Percentiles rank a stretch among this genome's conserved stretches.
These are phyloP conservation scores for Saussurea involucrata DNA, from an alignment of 129 eudicot genomes.

Conservation along the genomic window DNA sequence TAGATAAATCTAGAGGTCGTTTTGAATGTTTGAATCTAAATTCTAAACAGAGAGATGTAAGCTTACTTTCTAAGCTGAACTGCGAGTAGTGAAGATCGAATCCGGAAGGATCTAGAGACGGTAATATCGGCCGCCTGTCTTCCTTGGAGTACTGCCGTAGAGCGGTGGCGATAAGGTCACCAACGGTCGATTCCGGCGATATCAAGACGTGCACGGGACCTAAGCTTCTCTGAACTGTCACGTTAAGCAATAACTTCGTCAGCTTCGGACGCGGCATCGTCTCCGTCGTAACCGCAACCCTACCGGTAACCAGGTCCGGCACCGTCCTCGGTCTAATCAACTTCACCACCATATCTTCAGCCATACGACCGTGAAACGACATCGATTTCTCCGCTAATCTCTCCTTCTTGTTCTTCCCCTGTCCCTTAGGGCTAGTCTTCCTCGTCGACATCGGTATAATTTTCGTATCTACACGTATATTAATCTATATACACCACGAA, in stretches of 20 bases:
- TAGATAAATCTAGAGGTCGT: background rate
- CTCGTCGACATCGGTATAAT: conserved; percentile 46
- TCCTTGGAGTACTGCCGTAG: conserved; percentile 63
- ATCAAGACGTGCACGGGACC: conserved; percentile 77
- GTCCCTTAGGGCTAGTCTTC: conserved; percentile 37
- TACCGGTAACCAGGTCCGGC: conserved; percentile 50
- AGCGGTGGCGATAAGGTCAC: conserved; percentile 58
- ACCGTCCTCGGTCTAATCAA: conserved; percentile 70
- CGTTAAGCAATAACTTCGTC: conserved; percentile 77
- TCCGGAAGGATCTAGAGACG: conserved; percentile 28
- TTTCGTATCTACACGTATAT: conserved; percentile 4
- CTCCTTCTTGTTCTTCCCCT: conserved; percentile 46
- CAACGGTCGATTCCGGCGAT: conserved; percentile 65
- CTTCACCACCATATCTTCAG: conserved; percentile 36
- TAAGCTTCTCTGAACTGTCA: conserved; percentile 68
- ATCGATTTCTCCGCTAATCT: conserved; percentile 45
- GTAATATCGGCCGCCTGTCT: conserved; percentile 56
- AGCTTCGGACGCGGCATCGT: conserved; percentile 33
- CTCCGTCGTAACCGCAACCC: conserved; percentile 10
- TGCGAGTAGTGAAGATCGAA: conserved; percentile 92
- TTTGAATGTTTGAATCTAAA: background rate
- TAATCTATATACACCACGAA: background rate
- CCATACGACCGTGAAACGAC: conserved; percentile 63
- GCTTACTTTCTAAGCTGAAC: conserved; percentile 90
- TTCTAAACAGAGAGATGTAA: background rate